Base-by-base conservation (phyloP, 2,329 filamentous ascomycete genomes). In the Dendryphion nanum region DNA sequence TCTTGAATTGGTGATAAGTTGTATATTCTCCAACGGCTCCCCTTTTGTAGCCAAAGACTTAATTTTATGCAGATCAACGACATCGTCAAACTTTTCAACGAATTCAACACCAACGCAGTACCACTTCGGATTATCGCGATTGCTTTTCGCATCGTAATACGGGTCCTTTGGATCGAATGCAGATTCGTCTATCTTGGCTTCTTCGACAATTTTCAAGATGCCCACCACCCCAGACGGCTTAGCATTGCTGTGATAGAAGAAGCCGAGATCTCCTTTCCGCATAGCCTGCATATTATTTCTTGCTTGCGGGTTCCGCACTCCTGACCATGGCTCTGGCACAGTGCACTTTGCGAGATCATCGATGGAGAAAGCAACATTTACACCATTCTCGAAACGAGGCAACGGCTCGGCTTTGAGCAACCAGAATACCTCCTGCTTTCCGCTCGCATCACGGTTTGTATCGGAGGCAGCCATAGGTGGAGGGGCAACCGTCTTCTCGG, bases 231-330 rank as follows among this genome's bases (percentile, higher is more conserved):
- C 91, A 0, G 90, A 89, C 17, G 84, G 79, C 62, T 94, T 95
- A 68, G 87, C 93, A 56, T 93, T 95, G 32, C 87, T 95, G 67
- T 96, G 91, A 62, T 97, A 97, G 71, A 98, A 97, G 70, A 98
- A 97, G 18, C 89, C 90, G 20, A 90, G 75, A 59, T 98, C 93
- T 35, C 90, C 90, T 39, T 83, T 82, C 54, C 87, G 89, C 93
- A 98, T 98, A 6, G 82, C 79, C 19, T 87, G 81, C 69, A 98
- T 83, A 61, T 96, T 89, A 58, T 96, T 97, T 18, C 88, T 81
- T 5, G 91, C 91, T 67, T 63, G 61, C 14, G 58, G 57, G 35
- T 74, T 75, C 32, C 70, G 57, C 26, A 73, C 79, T 60, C 69
- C 93, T 67, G 94, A 86, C 93, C 93, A 98, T 1, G 87, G 83